Conservation (phyloP, 805 yeast genomes). For the Candida lessepsii region DNA sequence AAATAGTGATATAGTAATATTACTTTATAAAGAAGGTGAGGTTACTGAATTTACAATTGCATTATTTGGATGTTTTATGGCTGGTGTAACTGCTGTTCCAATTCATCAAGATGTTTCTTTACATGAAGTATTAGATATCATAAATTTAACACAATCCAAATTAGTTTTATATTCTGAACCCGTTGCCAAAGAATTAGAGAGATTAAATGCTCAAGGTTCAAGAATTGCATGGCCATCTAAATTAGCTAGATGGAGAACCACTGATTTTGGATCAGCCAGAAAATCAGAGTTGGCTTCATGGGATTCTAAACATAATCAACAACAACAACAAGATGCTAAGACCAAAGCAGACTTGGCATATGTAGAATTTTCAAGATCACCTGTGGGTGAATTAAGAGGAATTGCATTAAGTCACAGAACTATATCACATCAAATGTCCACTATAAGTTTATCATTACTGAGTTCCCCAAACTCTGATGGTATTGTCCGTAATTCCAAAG, state of each 20-base stretch:
- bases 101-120: slow-evolving; percentile 71
- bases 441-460: slow-evolving; percentile 65
- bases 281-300: slow-evolving; percentile 32
- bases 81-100: slow-evolving; percentile 94
- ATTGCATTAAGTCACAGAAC: slow-evolving; percentile 91
- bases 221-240: slow-evolving; percentile 71
- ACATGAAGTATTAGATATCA: slow-evolving; percentile 67
- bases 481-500: slow-evolving; percentile 40
- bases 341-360: slow-evolving; percentile 68
- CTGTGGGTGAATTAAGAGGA: slow-evolving; percentile 89
- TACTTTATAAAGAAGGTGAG: slow-evolving; percentile 81
- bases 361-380: slow-evolving; percentile 87
- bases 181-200: slow-evolving; percentile 72
- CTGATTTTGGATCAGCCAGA: slow-evolving; percentile 71
- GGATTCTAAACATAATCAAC: slow-evolving; percentile 18
- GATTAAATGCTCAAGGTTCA: slow-evolving; percentile 36
- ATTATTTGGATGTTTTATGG: slow-evolving; percentile 84
- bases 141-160: slow-evolving; percentile 72
- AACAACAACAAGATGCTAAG: slow-evolving; percentile 14
- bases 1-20: slow-evolving; percentile 78
- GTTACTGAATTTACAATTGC: slow-evolving; percentile 84
- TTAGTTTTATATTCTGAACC: slow-evolving; percentile 78
- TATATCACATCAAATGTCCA: slow-evolving; percentile 81
- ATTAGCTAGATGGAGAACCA: slow-evolving; percentile 75
- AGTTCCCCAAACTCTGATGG: slow-evolving; percentile 63